A percentile compares a stretch with the other conserved stretches of the same genome.
phyloP scores from a whole-genome alignment of 345 rosid species.

The Passiflora organensis region DNA sequence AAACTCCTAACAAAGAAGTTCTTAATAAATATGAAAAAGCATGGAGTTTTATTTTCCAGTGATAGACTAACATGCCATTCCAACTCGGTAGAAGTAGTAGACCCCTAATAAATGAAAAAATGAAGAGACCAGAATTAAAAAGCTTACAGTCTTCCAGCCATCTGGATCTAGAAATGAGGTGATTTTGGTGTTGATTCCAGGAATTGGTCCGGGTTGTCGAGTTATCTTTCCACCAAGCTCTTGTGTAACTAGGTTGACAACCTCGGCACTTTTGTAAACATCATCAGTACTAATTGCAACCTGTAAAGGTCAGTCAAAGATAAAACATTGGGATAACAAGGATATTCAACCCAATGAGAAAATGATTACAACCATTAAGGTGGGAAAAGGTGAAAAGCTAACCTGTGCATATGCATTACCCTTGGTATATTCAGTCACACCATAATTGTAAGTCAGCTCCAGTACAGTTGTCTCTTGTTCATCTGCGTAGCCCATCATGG shows the following conservation, averaged over 20 bases:
- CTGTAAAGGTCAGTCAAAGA: slow-evolving; percentile 23
- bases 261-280: slow-evolving; percentile 94
- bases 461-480: slow-evolving; percentile 73
- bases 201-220: slow-evolving; percentile 77
- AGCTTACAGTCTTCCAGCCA: slow-evolving; percentile 93
- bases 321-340: neutral
- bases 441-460: slow-evolving; percentile 82
- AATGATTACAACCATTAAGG: neutral
- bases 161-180: slow-evolving; percentile 83
- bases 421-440: slow-evolving; percentile 83
- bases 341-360: neutral
- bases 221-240: slow-evolving; percentile 95
- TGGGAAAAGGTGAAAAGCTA: neutral
- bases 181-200: slow-evolving; percentile 85
- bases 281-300: slow-evolving; percentile 82
- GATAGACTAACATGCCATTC: too few relatives aligned
- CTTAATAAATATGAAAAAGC: too few relatives aligned
- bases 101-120: too few relatives aligned
- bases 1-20: neutral
- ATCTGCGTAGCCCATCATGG: slow-evolving; percentile 87
- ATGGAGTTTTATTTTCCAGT: too few relatives aligned
- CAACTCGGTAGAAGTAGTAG: too few relatives aligned
- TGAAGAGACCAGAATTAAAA: neutral
- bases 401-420: slow-evolving; percentile 96
- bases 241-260: slow-evolving; percentile 54